These are phyloP conservation scores for Grosmannia penicillata DNA, from an alignment of 2,329 filamentous ascomycete species.

Conservation along the genomic window DNA sequence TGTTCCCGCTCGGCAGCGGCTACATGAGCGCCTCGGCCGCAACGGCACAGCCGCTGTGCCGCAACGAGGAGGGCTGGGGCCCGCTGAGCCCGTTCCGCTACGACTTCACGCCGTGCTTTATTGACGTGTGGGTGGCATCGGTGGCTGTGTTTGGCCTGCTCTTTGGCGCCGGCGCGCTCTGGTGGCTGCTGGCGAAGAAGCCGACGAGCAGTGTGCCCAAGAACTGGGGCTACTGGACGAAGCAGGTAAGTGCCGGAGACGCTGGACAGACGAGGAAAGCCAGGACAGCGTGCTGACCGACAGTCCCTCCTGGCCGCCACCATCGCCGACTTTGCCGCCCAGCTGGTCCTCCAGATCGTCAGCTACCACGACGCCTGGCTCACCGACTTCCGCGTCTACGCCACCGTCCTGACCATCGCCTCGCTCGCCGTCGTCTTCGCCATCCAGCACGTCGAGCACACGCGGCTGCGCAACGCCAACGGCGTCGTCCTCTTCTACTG, in stretches of 20 bases:
- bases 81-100: conserved; percentile 75
- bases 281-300: not conserved
- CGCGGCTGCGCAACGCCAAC: conserved; percentile 69
- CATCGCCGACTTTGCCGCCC: conserved; percentile 51
- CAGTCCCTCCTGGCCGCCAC: conserved; percentile 50
- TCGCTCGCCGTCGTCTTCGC: conserved; percentile 62
- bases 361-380: conserved; percentile 56
- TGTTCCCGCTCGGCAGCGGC: conserved; percentile 34
- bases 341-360: conserved; percentile 63
- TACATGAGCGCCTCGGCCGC: conserved; percentile 41
- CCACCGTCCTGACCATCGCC: conserved; percentile 53
- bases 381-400: conserved; percentile 76
- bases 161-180: conserved; percentile 61
- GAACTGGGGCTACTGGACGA: conserved; percentile 86
- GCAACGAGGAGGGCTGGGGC: conserved; percentile 89
- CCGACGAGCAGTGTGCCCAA: conserved; percentile 52
- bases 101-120: conserved; percentile 95
- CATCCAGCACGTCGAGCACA: conserved; percentile 78
- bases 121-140: conserved; percentile 73
- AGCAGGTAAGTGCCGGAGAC: conserved; percentile 48
- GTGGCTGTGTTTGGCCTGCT: conserved; percentile 71
- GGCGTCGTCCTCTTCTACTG: conserved; percentile 86
- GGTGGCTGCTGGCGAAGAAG: conserved; percentile 61
- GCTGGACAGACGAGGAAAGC: not conserved
- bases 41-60: conserved; percentile 61